Percentiles rank a stretch among this genome's conserved stretches.
These are phyloP conservation scores for Dimocarpus longan DNA, from an alignment of 345 rosid genomes.

Conservation along the genomic window DNA sequence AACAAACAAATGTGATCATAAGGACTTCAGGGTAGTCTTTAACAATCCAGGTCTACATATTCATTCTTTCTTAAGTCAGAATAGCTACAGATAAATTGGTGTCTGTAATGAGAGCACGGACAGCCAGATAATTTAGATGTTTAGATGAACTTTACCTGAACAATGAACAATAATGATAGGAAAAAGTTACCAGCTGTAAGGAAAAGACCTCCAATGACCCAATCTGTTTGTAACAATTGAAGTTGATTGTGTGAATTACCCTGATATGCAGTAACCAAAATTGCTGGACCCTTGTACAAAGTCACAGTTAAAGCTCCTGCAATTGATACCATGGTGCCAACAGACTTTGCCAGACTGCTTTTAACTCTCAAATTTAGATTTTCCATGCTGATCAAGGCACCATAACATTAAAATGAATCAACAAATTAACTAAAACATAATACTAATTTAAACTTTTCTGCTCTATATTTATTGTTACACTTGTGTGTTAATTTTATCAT, in stretches of 20 bases:
- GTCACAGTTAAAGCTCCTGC: constrained; percentile 30
- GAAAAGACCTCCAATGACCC: constrained; percentile 23
- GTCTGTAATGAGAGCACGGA: neutral
- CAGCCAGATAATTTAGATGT: neutral
- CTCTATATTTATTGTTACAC: no score
- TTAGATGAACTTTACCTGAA: neutral
- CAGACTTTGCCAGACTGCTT: constrained; percentile 31
- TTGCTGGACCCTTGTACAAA: constrained; percentile 29
- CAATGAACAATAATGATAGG: constrained; percentile 6
- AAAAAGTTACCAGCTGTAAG: constrained; percentile 5
- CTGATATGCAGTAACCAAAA: neutral
- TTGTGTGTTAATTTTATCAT: no score
- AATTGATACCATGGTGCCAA: constrained; percentile 29
- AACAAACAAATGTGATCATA: constrained; percentile 19
- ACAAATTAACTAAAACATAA: no score
- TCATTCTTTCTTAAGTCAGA: neutral
- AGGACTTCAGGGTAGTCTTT: constrained; percentile 29
- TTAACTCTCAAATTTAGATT: constrained; percentile 1
- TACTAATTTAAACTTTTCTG: no score
- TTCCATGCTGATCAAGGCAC: no score
- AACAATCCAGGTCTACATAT: constrained; percentile 24
- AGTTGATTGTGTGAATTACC: neutral
- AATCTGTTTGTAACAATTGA: neutral
- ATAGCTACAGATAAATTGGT: neutral
- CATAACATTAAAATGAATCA: no score